phyloP scores from a whole-genome alignment of 768 basidiomycete species.

The Mycena amicta region DNA sequence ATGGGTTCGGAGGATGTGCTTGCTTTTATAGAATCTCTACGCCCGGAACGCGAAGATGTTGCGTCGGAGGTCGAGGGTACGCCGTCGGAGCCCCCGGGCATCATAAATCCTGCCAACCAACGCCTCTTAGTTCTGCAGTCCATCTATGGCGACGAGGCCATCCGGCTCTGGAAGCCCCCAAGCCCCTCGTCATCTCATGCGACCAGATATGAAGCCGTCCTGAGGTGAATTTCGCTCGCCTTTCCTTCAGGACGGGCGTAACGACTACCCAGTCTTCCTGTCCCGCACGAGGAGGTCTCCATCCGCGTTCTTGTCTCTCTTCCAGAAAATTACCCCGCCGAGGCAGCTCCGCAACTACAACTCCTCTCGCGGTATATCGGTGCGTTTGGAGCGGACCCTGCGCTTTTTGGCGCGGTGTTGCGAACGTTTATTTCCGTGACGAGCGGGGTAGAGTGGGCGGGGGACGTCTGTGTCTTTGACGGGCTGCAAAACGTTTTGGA shows the following conservation, averaged over 20 bases:
- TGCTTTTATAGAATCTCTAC: not conserved
- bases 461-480: constrained; percentile 83
- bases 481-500: constrained; percentile 79
- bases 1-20: not conserved
- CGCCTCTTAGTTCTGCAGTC: constrained; percentile 66
- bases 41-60: not conserved
- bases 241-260: constrained; percentile 20
- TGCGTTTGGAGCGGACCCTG: constrained; percentile 71
- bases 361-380: constrained; percentile 85
- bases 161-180: constrained; percentile 59
- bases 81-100: not conserved
- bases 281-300: constrained; percentile 53
- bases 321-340: constrained; percentile 58
- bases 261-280: constrained; percentile 48
- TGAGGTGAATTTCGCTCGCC: constrained; percentile 53
- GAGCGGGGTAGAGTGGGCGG: constrained; percentile 76
- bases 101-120: not conserved
- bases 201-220: constrained; percentile 65
- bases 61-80: constrained; percentile 3
- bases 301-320: constrained; percentile 59
- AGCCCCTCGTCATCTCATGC: constrained; percentile 23
- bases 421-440: constrained; percentile 77
- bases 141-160: constrained; percentile 74
- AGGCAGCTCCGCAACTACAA: constrained; percentile 78
- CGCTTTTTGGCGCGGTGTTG: constrained; percentile 75